Evolutionary conservation across 148 eudicot genomes (phyloP).

Genomic region (Polygonum aviculare): DNA sequence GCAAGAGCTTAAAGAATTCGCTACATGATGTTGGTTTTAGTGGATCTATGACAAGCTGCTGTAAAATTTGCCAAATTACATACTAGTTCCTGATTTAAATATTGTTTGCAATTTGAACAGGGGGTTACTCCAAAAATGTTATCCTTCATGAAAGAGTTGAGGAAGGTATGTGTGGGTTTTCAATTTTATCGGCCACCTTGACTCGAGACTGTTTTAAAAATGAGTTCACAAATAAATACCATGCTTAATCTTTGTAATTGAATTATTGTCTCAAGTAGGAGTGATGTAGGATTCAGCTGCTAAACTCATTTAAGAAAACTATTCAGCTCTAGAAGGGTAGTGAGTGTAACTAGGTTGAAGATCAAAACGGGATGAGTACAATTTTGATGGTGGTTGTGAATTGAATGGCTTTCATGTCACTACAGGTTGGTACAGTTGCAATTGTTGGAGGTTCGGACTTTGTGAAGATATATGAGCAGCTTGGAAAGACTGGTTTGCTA

Average conservation of each 20-base stretch:
- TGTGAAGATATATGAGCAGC: constrained; percentile 92
- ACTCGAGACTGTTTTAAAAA: not conserved
- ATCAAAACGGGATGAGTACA: not conserved
- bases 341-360: not conserved
- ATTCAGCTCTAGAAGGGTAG: not conserved
- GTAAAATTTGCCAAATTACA: not conserved
- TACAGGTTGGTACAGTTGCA: constrained; percentile 79
- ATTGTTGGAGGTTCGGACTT: constrained; percentile 98
- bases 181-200: not conserved
- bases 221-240: not conserved
- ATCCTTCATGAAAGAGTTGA: constrained; percentile 48
- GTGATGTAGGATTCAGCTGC: not conserved
- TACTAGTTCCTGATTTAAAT: not conserved
- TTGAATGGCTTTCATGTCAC: constrained; percentile 11
- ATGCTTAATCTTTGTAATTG: not conserved
- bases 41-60: not conserved
- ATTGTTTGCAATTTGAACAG: constrained; percentile 19
- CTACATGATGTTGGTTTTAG: not conserved
- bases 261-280: not conserved
- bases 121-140: constrained; percentile 49
- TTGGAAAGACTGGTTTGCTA: constrained; percentile 69
- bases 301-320: not conserved
- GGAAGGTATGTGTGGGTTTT: constrained; percentile 33
- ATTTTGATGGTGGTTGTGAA: not conserved
- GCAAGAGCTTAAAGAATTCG: not conserved